Percentiles rank a stretch among this genome's conserved stretches.
Evolutionary conservation across 2,329 filamentous ascomycete genomes (phyloP).

Genomic region (Tolypocladium cylindrosporum): DNA sequence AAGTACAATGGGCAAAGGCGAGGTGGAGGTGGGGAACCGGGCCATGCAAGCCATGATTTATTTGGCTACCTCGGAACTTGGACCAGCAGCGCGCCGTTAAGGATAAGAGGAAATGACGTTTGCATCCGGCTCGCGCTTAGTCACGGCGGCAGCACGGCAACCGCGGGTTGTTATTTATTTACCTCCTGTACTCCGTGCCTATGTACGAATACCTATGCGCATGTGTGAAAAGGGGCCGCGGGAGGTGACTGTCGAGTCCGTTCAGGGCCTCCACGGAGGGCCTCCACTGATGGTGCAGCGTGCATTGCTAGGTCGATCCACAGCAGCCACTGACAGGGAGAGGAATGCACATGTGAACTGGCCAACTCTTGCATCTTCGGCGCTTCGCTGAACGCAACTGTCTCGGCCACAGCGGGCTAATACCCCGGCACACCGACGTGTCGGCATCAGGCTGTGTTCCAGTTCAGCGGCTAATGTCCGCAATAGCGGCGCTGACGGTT

Average conservation of each 20-base stretch:
- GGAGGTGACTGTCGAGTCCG: too few relatives aligned
- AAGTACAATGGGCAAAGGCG: neutral
- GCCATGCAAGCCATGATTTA: neutral
- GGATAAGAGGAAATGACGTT: neutral
- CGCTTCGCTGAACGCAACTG: too few relatives aligned
- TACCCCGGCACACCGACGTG: neutral
- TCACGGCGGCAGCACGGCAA: neutral
- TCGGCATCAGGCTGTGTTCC: neutral
- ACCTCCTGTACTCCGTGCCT: too few relatives aligned
- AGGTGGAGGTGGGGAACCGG: neutral
- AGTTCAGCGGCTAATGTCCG: too few relatives aligned
- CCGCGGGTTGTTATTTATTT: neutral
- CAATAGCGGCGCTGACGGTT: neutral
- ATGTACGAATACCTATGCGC: too few relatives aligned
- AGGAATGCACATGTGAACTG: neutral
- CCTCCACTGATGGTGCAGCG: neutral
- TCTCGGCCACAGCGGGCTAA: too few relatives aligned
- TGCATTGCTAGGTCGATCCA: neutral
- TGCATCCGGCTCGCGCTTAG: neutral
- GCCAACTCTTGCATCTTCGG: too few relatives aligned
- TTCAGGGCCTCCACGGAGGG: neutral
- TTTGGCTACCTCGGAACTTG: neutral
- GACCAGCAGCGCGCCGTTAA: neutral
- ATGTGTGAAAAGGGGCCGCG: too few relatives aligned
- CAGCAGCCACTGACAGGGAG: neutral